Conservation (phyloP, 495 filamentous ascomycete species). For the Podospora conica region DNA sequence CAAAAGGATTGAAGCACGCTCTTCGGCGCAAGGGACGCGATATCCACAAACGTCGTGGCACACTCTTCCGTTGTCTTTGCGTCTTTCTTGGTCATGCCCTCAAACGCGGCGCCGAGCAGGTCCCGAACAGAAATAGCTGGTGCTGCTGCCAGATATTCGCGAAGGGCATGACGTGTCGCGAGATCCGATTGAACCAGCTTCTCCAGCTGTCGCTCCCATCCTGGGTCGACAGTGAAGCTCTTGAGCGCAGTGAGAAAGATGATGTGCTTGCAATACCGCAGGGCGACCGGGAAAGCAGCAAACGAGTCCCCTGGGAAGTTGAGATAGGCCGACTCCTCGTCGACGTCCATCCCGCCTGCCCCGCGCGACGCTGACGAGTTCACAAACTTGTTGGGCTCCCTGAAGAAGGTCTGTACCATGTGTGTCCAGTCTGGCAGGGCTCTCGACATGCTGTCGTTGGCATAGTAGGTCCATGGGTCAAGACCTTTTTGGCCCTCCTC, state of each 20-base stretch:
- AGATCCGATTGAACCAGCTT: slow-evolving; percentile 59
- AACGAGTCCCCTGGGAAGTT: slow-evolving; percentile 41
- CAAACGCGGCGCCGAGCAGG: slow-evolving; percentile 51
- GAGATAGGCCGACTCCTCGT: slow-evolving; percentile 30
- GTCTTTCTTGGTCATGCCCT: slow-evolving; percentile 50
- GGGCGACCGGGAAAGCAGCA: slow-evolving; percentile 55
- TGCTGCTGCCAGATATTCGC: slow-evolving; percentile 34
- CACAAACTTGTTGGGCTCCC: slow-evolving; percentile 25
- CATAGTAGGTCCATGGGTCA: slow-evolving; percentile 48
- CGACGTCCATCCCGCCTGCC: slow-evolving; percentile 24
- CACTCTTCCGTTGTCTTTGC: slow-evolving; percentile 47
- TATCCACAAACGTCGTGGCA: slow-evolving; percentile 56
- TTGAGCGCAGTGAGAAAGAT: slow-evolving; percentile 65
- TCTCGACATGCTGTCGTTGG: slow-evolving; percentile 28
- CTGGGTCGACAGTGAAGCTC: slow-evolving; percentile 60
- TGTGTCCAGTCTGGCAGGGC: slow-evolving; percentile 43
- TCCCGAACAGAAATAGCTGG: slow-evolving; percentile 22
- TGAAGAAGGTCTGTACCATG: slow-evolving; percentile 42
- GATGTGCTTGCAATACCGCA: slow-evolving; percentile 68
- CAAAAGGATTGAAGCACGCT: slow-evolving; percentile 45
- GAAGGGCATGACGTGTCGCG: slow-evolving; percentile 52
- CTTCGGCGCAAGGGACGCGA: slow-evolving; percentile 57
- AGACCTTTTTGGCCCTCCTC: slow-evolving; percentile 90
- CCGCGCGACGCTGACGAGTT: slow-evolving; percentile 12
- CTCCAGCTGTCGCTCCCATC: slow-evolving; percentile 81